These are phyloP conservation scores for Pseudocercospora crystallina DNA, from an alignment of 2,329 filamentous ascomycete species.

Conservation along the genomic window DNA sequence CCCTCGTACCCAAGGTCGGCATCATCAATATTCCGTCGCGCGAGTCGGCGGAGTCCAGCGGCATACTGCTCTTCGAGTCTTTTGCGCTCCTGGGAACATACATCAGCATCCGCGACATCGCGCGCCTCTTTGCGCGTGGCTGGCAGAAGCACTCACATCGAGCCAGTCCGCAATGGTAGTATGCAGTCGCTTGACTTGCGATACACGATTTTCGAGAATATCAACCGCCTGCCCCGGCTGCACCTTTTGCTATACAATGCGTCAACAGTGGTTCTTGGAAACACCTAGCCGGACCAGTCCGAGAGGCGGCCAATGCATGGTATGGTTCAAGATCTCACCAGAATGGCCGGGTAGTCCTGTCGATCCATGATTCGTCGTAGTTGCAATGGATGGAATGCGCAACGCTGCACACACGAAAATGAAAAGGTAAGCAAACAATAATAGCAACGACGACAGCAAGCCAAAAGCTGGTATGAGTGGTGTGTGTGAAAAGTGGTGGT, in stretches of 20 bases:
- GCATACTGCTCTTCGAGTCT: constrained; percentile 90
- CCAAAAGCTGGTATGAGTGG: background rate
- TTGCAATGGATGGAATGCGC: background rate
- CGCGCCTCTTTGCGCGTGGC: constrained; percentile 3
- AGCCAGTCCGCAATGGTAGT: constrained; percentile 94
- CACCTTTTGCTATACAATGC: constrained; percentile 65
- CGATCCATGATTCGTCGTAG: constrained; percentile 57
- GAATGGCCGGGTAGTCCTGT: constrained; percentile 88
- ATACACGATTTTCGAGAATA: constrained; percentile 81
- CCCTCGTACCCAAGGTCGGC: constrained; percentile 76
- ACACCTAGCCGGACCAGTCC: background rate
- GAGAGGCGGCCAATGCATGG: background rate
- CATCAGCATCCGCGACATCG: constrained; percentile 11
- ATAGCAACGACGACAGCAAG: background rate
- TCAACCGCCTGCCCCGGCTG: constrained; percentile 78
- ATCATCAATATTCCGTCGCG: constrained; percentile 56
- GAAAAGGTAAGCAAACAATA: constrained; percentile 7
- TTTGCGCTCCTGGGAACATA: constrained; percentile 72
- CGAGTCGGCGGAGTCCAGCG: constrained; percentile 75
- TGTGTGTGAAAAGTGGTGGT: too few species aligned
- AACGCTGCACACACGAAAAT: constrained; percentile 10
- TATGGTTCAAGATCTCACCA: constrained; percentile 61
- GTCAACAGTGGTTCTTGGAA: constrained; percentile 24
- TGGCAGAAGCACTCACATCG: constrained; percentile 61
- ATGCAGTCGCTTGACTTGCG: constrained; percentile 83